Base-by-base conservation (phyloP, 192 early-diverging fungal genomes). In the Hyaloraphidium curvatum region DNA sequence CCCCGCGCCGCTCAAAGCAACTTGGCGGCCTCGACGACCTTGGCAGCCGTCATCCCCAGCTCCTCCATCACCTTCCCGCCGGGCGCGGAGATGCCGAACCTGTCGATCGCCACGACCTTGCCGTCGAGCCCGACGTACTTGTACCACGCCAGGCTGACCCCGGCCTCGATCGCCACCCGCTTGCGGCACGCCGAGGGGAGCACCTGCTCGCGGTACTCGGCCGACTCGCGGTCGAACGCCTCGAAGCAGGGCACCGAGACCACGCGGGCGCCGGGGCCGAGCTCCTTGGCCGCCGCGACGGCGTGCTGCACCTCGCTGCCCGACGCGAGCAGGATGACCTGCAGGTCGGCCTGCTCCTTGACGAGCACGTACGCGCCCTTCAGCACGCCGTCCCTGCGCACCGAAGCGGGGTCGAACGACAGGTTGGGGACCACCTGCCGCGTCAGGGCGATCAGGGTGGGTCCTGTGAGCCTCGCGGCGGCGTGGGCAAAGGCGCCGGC, bases 391-490 rank as follows among this genome's bases (percentile, higher is more conserved):
- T 48, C 17, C 43, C 7, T 22, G 17, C 52, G 70, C 76, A 60
- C 94, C 88, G 39, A 87, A 43, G 9, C 81, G 80, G 28, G 87
- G 82, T 39, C 84, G 82, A 51, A n/a, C n/a, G 79, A 77, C 16
- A 98, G 74, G 48, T 95, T 85, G 41, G 94, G 91, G 56, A 95
- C 63, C 62, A 89, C 90, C 69, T 98, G 94, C 55, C 91, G 87
- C 22, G 87, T 84, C 52, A 96, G 71, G 41, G 86, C 74, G 50
- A 98, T 59, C 21, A 91, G 80, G 28, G 86, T 77, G 9, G 94
- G 94, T 26, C 80, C 73, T 37, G 66, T 40, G 26, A 59, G 55
- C 62, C 76, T 68, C 59, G 77, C 68, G 23, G 96, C 67, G 22
- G 94, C 91, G 17, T 77, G 77, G 17, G 80, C 52, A 65, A 91